Evolutionary conservation across 1,284 basidiomycete genomes (phyloP).

Genomic region (Cryptococcus maquisensis): DNA sequence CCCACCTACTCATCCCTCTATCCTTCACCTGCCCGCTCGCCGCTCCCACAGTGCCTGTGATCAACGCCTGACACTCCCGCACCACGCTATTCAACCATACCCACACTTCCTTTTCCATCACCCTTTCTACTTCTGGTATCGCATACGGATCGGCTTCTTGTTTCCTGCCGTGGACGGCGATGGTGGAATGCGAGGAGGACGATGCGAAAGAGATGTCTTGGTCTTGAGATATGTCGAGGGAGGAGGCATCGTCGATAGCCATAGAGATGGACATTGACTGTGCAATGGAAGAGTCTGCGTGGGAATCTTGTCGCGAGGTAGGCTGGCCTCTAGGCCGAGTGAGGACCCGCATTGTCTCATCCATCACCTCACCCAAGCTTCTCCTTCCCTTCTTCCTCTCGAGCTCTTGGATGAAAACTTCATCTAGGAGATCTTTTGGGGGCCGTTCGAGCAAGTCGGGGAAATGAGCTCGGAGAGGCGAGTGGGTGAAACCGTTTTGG

Average conservation of each 20-base stretch:
- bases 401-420: background rate
- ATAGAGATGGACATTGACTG: conserved; percentile 8
- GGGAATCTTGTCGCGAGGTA: background rate
- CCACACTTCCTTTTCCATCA: conserved; percentile 21
- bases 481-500: conserved; percentile 33
- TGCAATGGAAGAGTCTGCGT: background rate
- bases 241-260: background rate
- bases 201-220: conserved; percentile 1
- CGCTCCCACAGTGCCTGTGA: conserved; percentile 6
- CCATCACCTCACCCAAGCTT: background rate
- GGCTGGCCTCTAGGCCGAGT: too few species aligned
- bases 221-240: too few species aligned
- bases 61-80: conserved; percentile 7
- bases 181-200: conserved; percentile 9
- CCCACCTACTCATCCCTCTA: conserved; percentile 1
- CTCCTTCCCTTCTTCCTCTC: background rate
- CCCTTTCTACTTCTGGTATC: conserved; percentile 4
- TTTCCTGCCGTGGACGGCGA: conserved; percentile 7
- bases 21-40: background rate
- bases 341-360: background rate
- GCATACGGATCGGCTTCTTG: background rate
- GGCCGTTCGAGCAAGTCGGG: conserved; percentile 20
- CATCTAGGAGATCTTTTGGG: conserved; percentile 12
- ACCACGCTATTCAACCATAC: conserved; percentile 26
- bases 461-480: conserved; percentile 29